Evolutionary conservation across 805 yeast species (phyloP), one percentile per base, ranked within the genome.

Genomic region (Yarrowia deformans): DNA sequence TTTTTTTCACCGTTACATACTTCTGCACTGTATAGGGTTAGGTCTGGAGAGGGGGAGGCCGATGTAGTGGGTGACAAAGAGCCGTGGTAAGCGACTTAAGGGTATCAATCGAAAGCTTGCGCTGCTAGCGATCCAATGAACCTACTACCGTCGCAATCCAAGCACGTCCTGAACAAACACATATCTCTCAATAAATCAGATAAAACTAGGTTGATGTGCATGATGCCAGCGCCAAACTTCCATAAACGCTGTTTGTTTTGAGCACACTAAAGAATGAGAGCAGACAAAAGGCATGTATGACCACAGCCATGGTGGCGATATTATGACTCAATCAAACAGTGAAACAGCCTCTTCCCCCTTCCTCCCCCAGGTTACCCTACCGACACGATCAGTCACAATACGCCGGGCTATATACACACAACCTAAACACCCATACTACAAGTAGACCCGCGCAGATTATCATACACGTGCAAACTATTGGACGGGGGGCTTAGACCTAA

Each of bases 381-480:
- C 16, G 13, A 13, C 16, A 39, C 18, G 8, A 8, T 6, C 46
- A 13, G 23, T 4, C 46, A 16, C 46, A 8, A 43, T 23, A 2
- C 29, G 29, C 2, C 29, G 29, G n/a, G 29, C 29, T 23, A 2
- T 23, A 23, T 23, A 23, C 29, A 23, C 29, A 23, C 29, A 23
- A 23, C 29, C 29, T 23, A 23, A 52, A 35, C 18, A 35, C 9
- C n/a, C 18, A 37, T 18, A 18, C 42, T 19, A n/a, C n/a, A n/a
- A n/a, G n/a, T n/a, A 19, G n/a, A 52, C 46, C 55, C 43, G 43
- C 45, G 43, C 45, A 54, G 23, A 34, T n/a, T 39, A 14, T 14
- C 43, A 39, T 39, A 54, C 60, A 54, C 45, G 60, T 54, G 60
- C 60, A 39, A 54, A 54, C 60, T 54, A 54, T 54, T 54, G 60